A percentile compares a stretch with the other conserved stretches of the same genome.
These are phyloP conservation scores for Hansfordia pulvinata DNA, from an alignment of 2,329 filamentous ascomycete genomes.

Conservation along the genomic window DNA sequence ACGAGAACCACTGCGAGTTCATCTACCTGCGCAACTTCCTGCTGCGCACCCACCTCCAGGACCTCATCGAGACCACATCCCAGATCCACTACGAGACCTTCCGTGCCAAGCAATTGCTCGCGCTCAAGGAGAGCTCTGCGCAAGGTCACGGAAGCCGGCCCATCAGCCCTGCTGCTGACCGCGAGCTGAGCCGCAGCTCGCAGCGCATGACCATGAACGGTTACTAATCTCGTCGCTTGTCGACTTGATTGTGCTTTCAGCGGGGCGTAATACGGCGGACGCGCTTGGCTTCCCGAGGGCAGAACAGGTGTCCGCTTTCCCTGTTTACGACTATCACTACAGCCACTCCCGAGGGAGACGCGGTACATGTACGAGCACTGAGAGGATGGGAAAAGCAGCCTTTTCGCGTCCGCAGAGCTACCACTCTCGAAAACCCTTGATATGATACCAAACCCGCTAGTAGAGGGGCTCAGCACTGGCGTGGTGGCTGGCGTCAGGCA, in stretches of 20 bases:
- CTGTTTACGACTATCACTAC: conserved; percentile 10
- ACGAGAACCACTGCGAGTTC: conserved; percentile 99
- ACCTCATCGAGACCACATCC: conserved; percentile 96
- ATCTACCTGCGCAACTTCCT: conserved; percentile 97
- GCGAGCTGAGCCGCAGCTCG: conserved; percentile 91
- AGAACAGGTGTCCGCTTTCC: conserved; percentile 4
- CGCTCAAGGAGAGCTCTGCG: conserved; percentile 94
- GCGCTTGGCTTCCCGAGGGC: too few relatives aligned
- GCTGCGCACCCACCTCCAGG: conserved; percentile 93
- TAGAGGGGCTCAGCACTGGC: too few relatives aligned
- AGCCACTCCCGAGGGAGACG: conserved; percentile 6
- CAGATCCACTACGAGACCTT: conserved; percentile 99
- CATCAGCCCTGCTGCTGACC: conserved; percentile 88
- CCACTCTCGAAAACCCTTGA: conserved; percentile 14
- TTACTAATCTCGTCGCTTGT: conserved; percentile 46
- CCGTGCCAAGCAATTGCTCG: conserved; percentile 96
- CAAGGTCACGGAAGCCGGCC: conserved; percentile 73
- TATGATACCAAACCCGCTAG: conserved; percentile 22
- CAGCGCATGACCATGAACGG: conserved; percentile 99
- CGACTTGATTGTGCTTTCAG: conserved; percentile 9
- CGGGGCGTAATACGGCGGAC: conserved; percentile 8
- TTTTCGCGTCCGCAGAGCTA: too few relatives aligned
- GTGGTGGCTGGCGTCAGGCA: too few relatives aligned
- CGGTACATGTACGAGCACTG: conserved; percentile 6
- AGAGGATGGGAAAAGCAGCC: conserved; percentile 5